Evolutionary conservation across 1,139 yeast species (phyloP).

Genomic region (Pichia sp.): DNA sequence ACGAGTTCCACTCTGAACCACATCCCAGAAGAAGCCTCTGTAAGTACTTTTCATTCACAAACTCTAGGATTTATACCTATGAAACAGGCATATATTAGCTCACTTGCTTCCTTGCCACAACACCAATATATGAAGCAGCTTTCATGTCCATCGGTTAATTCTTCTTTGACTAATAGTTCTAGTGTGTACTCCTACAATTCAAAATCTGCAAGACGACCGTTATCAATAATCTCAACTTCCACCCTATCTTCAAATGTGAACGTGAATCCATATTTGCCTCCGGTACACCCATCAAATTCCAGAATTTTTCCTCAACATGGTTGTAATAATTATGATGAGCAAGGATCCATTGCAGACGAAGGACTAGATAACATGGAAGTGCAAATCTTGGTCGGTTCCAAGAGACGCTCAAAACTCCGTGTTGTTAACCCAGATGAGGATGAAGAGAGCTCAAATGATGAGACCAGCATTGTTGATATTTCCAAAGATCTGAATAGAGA

Average conservation of each 20-base stretch:
- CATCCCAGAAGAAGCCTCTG: slow-evolving; percentile 23
- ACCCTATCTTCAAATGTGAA: neutral
- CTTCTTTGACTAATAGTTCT: slow-evolving; percentile 4
- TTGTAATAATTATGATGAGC: neutral
- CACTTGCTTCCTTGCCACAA: slow-evolving; percentile 8
- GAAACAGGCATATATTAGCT: slow-evolving; percentile 4
- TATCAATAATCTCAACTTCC: slow-evolving; percentile 6
- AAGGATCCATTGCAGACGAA: slow-evolving; percentile 26
- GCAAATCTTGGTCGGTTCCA: slow-evolving; percentile 70
- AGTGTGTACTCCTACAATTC: neutral
- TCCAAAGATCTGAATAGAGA: neutral
- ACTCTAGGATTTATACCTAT: slow-evolving; percentile 13
- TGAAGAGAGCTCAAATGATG: neutral
- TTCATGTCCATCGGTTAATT: slow-evolving; percentile 2
- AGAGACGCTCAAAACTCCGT: slow-evolving; percentile 56
- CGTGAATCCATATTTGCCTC: neutral
- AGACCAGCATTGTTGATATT: slow-evolving; percentile 3
- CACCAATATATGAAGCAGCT: slow-evolving; percentile 13
- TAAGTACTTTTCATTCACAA: slow-evolving; percentile 17
- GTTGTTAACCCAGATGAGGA: slow-evolving; percentile 54
- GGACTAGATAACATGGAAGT: slow-evolving; percentile 53
- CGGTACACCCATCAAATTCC: neutral
- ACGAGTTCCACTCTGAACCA: slow-evolving; percentile 18
- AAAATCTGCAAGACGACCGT: slow-evolving; percentile 8
- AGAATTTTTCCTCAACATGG: neutral